Conservation (phyloP, 2,329 filamentous ascomycete species). For the Microsporum canis region DNA sequence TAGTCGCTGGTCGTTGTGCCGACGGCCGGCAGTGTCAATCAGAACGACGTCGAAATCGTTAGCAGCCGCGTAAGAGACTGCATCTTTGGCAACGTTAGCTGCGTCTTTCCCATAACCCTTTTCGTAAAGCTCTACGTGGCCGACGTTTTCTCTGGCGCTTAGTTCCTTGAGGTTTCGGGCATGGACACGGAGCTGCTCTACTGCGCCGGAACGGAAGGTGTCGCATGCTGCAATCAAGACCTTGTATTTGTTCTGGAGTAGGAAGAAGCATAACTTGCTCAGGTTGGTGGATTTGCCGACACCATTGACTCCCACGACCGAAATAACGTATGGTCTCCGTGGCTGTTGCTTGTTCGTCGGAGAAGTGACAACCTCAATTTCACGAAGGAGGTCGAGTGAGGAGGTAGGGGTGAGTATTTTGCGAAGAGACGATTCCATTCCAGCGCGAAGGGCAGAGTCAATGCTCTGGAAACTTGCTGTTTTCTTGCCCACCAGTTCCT, state of each 20-base stretch:
- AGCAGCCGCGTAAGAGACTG: conserved; percentile 65
- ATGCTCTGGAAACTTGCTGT: conserved; percentile 86
- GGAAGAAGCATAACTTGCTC: conserved; percentile 95
- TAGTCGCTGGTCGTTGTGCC: conserved; percentile 88
- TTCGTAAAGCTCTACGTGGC: conserved; percentile 81
- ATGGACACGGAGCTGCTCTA: conserved; percentile 92
- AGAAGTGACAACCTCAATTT: conserved; percentile 69
- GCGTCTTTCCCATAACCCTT: conserved; percentile 98
- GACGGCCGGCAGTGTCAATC: conserved; percentile 87
- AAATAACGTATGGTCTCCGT: conserved; percentile 84
- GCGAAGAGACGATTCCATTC: conserved; percentile 83
- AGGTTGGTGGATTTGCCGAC: conserved; percentile 97
- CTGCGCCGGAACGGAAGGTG: conserved; percentile 92
- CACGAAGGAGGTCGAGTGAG: conserved; percentile 84
- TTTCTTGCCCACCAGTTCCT: conserved; percentile 79
- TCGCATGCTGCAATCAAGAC: conserved; percentile 91
- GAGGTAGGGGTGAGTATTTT: conserved; percentile 95
- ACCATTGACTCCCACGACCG: conserved; percentile 94
- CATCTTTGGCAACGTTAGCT: conserved; percentile 87
- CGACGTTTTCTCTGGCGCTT: conserved; percentile 65
- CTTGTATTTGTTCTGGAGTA: conserved; percentile 92
- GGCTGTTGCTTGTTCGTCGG: conserved; percentile 53
- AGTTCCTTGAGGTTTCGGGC: conserved; percentile 88
- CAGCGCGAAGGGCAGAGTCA: conserved; percentile 67
- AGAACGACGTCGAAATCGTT: conserved; percentile 83